Base-by-base conservation (phyloP, 1,284 basidiomycete genomes). In the Amylostereum areolatum region DNA sequence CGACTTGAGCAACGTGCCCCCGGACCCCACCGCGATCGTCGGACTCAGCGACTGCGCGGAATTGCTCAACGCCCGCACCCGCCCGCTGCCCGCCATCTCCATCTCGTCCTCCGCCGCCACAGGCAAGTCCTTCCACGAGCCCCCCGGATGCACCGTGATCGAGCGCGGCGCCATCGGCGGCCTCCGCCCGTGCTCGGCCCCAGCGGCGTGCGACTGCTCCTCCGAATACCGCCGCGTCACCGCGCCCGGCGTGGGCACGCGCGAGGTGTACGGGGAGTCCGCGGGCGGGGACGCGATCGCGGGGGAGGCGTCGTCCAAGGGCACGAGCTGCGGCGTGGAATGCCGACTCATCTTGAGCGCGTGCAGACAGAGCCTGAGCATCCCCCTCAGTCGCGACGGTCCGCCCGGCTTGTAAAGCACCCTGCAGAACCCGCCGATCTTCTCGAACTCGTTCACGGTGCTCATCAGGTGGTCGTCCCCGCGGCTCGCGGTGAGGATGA, bases 331-430 rank as follows among this genome's bases (percentile, higher is more conserved):
- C n/a, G 40, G 39, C 35, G 39, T 12, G 18, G 59, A 51, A 5
- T 48, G 56, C 52, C 68, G 62, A 27, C 67, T 68, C 45, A 84
- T 80, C 46, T 73, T 76, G 39, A 84, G 66, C 25, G 81, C 78
- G 56, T 88, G 80, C 27, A 90, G 61, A 56, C 83, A 84, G n/a
- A 85, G 77, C 60, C 83, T 83, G 47, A 96, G 70, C 4, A 84
- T 78, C 11, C 75, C 64, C 33, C 83, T 78, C 48, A 97, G 72
- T 31, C 85, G 81, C 45, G 81, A 80, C 0, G 93, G 94, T 1
- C 93, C 92, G 29, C 85, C 84, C 3, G 94, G 94, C 65, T 97
- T 97, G 75, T 88, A 91, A 25, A 96, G 68, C 35, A 93, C 74
- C 11, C 90, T 81, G 64, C 88, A 90, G 65, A 92, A 89, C 30